Percentiles rank a stretch among this genome's conserved stretches.
These are phyloP conservation scores for Aspergillus taichungensis DNA, from an alignment of 495 filamentous ascomycete genomes.

Conservation along the genomic window DNA sequence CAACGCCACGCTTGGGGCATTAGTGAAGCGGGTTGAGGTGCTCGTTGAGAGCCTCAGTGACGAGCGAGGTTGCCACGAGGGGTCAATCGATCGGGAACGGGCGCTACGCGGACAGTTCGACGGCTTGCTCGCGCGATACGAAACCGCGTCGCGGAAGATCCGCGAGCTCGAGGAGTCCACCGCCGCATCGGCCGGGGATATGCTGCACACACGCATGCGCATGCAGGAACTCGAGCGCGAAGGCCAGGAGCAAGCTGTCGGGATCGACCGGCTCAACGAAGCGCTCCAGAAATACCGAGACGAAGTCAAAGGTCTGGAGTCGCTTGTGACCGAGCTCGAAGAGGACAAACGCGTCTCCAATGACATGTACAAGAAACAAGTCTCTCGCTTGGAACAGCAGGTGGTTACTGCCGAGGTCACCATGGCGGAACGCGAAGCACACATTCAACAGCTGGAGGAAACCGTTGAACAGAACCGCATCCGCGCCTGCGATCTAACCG, in stretches of 20 bases:
- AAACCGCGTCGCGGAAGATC: slow-evolving; percentile 34
- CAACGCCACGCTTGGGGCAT: slow-evolving; percentile 28
- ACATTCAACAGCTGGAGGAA: slow-evolving; percentile 34
- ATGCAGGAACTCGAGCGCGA: slow-evolving; percentile 42
- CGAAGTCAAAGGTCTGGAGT: slow-evolving; percentile 56
- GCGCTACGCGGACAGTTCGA: slow-evolving; percentile 38
- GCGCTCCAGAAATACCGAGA: slow-evolving; percentile 55
- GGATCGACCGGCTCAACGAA: slow-evolving; percentile 49
- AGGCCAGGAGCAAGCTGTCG: slow-evolving; percentile 47
- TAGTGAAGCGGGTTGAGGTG: slow-evolving; percentile 27
- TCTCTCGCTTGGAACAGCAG: slow-evolving; percentile 34
- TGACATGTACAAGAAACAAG: slow-evolving; percentile 20
- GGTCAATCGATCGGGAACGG: slow-evolving; percentile 25
- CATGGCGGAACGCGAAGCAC: slow-evolving; percentile 22
- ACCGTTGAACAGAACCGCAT: slow-evolving; percentile 26
- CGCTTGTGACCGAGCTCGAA: slow-evolving; percentile 51
- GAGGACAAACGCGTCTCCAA: slow-evolving; percentile 34
- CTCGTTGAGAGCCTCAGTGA: slow-evolving; percentile 27
- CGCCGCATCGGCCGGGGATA: slow-evolving; percentile 45
- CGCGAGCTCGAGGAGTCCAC: slow-evolving; percentile 45
- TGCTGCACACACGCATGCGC: slow-evolving; percentile 35
- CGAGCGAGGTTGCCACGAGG: slow-evolving; percentile 23
- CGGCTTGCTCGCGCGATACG: slow-evolving; percentile 26
- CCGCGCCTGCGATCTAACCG: slow-evolving; percentile 28
- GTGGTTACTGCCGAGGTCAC: slow-evolving; percentile 29